Base-by-base conservation (phyloP, 2,329 filamentous ascomycete genomes). In the Tolypocladium endophyticum region DNA sequence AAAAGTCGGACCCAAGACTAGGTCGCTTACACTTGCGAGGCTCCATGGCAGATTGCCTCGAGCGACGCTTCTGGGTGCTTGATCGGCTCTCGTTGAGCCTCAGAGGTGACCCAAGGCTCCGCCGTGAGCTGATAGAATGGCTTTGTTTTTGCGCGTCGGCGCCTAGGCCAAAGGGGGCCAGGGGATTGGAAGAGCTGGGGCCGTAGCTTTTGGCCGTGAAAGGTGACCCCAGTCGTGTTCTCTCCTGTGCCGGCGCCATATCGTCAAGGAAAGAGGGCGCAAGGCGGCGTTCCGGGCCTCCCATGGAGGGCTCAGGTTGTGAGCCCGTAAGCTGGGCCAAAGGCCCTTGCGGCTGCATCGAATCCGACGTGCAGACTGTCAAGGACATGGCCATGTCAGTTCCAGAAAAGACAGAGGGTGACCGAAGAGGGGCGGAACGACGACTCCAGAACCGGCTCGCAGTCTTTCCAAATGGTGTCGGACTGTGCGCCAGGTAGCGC, bases 371-470 rank as follows among this genome's bases (percentile, higher is more conserved):
- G 72, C 83, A 86, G 36, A 87, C 73, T 1, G 79, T 77, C 58
- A 88, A 75, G 14, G 86, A 88, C 66, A 87, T 73, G 50, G 80
- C 78, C 78, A 88, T 86, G 62, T 87, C 85, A 47, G 81, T 78
- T 14, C 80, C 81, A 1, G 79, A 83, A 67, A 87, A 87, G 14
- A 81, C 72, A 1, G 79, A 79, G 4, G 75, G 57, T 2, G 76
- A 76, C 36, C 74, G 75, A 28, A 73, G 75, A 3, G 81, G 77
- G 16, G 77, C 79, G 36, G 75, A 74, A 57, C 78, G 77, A 47
- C 79, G 76, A 61, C 77, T 80, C 71, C 77, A 78, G 61, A 77
- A 75, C 28, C 81, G 78, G 38, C 74, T 74, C n/a, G 77, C 76
- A 5, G 76, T 72, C 64, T 77, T 80, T 50, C 77, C 77, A 64